Evolutionary conservation across 306 rosid genomes (phyloP).

Genomic region (Cucurbita pepo): DNA sequence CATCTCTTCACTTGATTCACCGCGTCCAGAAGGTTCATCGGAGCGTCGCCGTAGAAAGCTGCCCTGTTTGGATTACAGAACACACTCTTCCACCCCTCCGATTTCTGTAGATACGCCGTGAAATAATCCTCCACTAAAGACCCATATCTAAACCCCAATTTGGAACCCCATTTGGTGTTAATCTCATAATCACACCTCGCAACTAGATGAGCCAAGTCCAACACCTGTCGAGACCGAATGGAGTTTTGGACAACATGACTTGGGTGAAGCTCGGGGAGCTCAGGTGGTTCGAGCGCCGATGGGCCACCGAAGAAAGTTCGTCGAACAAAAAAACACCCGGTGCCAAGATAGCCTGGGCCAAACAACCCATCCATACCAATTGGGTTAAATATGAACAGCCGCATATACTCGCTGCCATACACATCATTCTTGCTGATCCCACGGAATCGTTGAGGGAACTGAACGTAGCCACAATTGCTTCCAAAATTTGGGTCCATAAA

Average conservation of each 20-base stretch:
- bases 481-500: not conserved
- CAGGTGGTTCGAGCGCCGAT: not conserved
- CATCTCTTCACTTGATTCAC: conserved; percentile 25
- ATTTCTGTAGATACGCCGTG: conserved; percentile 10
- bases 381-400: not conserved
- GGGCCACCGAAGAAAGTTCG: conserved; percentile 24
- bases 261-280: conserved; percentile 12
- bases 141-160: conserved; percentile 32
- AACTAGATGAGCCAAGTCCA: conserved; percentile 15
- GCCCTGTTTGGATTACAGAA: conserved; percentile 25
- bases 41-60: conserved; percentile 25
- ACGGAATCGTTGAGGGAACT: conserved; percentile 18
- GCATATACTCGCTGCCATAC: not conserved
- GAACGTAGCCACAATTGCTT: conserved; percentile 7
- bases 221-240: conserved; percentile 2
- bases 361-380: conserved; percentile 15
- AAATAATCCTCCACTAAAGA: conserved; percentile 20
- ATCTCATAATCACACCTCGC: conserved; percentile 18
- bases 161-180: conserved; percentile 18
- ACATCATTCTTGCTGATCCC: not conserved
- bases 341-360: conserved; percentile 15
- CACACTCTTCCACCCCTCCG: conserved; percentile 24
- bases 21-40: conserved; percentile 14
- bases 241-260: conserved; percentile 1
- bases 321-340: conserved; percentile 19